These are phyloP conservation scores for Pichia cabralensis DNA, from an alignment of 805 yeast genomes.

Conservation along the genomic window DNA sequence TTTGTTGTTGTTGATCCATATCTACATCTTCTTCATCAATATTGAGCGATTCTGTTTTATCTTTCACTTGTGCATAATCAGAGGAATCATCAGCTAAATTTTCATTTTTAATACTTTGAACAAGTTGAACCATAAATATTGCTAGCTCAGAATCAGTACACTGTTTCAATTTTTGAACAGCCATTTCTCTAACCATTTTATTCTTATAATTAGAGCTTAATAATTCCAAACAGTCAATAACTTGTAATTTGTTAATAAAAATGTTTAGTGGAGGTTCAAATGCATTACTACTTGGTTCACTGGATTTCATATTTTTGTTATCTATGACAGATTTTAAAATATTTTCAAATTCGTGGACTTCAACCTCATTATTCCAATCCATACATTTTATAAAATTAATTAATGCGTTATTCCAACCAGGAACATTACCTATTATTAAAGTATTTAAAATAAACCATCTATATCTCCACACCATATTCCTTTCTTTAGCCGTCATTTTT, in stretches of 20 bases:
- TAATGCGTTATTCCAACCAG: constrained; percentile 28
- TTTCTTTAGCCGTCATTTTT: constrained; percentile 70
- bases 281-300: neutral
- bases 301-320: constrained; percentile 4
- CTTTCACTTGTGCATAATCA: no score
- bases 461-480: constrained; percentile 83
- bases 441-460: constrained; percentile 69
- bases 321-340: constrained; percentile 23
- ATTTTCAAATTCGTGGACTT: constrained; percentile 61
- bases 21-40: constrained; percentile 8
- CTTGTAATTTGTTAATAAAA: constrained; percentile 25
- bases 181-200: constrained; percentile 69
- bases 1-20: constrained; percentile 4
- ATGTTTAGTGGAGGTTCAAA: constrained; percentile 14
- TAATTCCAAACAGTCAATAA: constrained; percentile 50
- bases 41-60: constrained; percentile 1
- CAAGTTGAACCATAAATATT: constrained; percentile 76
- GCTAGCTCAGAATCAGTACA: constrained; percentile 77
- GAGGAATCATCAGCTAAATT: constrained; percentile 15
- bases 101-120: constrained; percentile 86
- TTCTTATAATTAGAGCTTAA: constrained; percentile 71
- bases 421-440: constrained; percentile 23
- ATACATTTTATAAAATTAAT: constrained; percentile 75
- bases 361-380: constrained; percentile 79
- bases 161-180: constrained; percentile 69